A percentile compares a stretch with the other conserved stretches of the same genome.
Conservation (phyloP, 495 filamentous ascomycete genomes). For the Penicillium egyptiacum region DNA sequence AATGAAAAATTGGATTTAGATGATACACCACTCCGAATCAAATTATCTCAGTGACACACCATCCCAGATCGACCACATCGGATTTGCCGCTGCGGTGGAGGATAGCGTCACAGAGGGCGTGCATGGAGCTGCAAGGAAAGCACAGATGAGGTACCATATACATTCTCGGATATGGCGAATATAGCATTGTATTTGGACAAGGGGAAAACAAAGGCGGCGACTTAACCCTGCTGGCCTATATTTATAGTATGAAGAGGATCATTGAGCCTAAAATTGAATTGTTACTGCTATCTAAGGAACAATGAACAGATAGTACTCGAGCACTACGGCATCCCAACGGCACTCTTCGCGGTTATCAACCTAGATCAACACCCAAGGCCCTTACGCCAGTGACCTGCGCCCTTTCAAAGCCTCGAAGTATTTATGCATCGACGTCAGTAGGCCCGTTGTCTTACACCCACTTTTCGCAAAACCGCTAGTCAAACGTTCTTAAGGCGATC, state of each 20-base stretch:
- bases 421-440: neutral
- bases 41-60: no score
- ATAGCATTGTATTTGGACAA: conserved; percentile 9
- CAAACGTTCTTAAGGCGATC: conserved; percentile 19
- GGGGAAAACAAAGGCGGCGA: no score
- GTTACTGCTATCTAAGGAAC: neutral
- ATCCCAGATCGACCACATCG: no score
- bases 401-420: neutral
- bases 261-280: no score
- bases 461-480: conserved; percentile 23
- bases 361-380: neutral
- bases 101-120: conserved; percentile 16
- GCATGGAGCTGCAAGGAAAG: conserved; percentile 19
- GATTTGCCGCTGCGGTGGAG: no score
- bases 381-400: neutral
- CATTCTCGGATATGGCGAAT: conserved; percentile 27
- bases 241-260: neutral
- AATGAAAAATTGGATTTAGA: no score
- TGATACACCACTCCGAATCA: no score
- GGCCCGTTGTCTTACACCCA: conserved; percentile 11
- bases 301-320: conserved; percentile 21
- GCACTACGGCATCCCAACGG: conserved; percentile 21
- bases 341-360: conserved; percentile 19
- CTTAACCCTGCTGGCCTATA: no score
- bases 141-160: conserved; percentile 27